phyloP scores from a whole-genome alignment of 257 asterid genomes.

The Petrea volubilis region DNA sequence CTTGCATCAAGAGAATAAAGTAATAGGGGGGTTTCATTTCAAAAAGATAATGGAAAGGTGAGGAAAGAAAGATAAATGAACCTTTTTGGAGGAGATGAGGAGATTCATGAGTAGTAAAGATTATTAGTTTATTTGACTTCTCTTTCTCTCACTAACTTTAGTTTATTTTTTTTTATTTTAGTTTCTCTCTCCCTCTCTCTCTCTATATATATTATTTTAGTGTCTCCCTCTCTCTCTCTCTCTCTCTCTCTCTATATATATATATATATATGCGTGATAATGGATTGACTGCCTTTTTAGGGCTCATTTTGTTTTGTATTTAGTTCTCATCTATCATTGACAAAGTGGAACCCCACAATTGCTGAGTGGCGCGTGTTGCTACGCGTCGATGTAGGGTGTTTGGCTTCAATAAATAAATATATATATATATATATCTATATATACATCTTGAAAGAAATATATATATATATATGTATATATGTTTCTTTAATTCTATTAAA shows the following conservation, averaged over 20 bases:
- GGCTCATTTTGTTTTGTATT: constrained; percentile 36
- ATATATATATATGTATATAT: too few species aligned
- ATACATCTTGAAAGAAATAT: too few species aligned
- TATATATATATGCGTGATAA: constrained; percentile 31
- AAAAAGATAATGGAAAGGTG: constrained; percentile 32
- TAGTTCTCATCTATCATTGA: constrained; percentile 28
- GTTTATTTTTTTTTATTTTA: too few species aligned
- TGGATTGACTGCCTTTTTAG: constrained; percentile 60
- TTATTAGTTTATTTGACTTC: neutral
- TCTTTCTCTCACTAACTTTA: constrained; percentile 31
- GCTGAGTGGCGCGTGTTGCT: constrained; percentile 16
- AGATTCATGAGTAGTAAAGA: constrained; percentile 63
- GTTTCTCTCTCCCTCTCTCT: too few species aligned
- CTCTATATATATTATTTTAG: too few species aligned
- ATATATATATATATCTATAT: too few species aligned
- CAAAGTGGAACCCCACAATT: constrained; percentile 14
- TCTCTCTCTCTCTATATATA: constrained; percentile 21
- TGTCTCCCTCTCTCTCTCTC: constrained; percentile 6
- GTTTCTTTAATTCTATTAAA: too few species aligned
- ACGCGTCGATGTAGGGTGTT: neutral
- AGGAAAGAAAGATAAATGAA: constrained; percentile 47
- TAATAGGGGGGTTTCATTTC: constrained; percentile 10
- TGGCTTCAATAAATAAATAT: too few species aligned
- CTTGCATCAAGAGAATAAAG: constrained; percentile 34
- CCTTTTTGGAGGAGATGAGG: constrained; percentile 61